Conservation (phyloP, 2,329 filamentous ascomycete species). For the Aspergillus arachidicola region DNA sequence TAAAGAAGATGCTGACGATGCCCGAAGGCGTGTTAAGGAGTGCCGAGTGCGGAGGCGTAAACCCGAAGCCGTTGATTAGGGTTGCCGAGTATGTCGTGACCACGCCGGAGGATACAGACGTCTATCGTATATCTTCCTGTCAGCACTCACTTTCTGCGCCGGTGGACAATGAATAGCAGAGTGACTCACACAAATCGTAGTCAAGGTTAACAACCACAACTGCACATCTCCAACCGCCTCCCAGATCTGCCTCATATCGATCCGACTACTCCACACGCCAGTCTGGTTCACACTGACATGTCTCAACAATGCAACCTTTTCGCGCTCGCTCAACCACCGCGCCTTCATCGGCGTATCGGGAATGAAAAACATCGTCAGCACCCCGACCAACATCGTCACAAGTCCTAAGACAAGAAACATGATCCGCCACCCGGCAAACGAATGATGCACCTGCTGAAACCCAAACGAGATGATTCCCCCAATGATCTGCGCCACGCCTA, state of each 20-base stretch:
- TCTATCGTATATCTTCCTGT: not conserved
- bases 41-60: constrained; percentile 45
- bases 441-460: constrained; percentile 49
- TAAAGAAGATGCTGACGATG: constrained; percentile 44
- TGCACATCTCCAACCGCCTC: constrained; percentile 52
- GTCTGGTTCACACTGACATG: constrained; percentile 53
- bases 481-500: constrained; percentile 57
- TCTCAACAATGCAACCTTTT: constrained; percentile 43
- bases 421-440: constrained; percentile 52
- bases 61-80: constrained; percentile 46
- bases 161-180: not conserved
- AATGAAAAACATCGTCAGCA: constrained; percentile 42
- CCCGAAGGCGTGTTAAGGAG: constrained; percentile 50
- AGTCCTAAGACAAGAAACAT: constrained; percentile 52
- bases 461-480: constrained; percentile 58
- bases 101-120: constrained; percentile 42
- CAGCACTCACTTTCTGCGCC: not conserved
- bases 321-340: constrained; percentile 36
- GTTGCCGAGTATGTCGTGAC: constrained; percentile 50
- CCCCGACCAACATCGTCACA: constrained; percentile 43
- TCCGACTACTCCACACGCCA: constrained; percentile 54
- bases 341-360: constrained; percentile 47
- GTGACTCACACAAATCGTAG: constrained; percentile 10
- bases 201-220: constrained; percentile 47
- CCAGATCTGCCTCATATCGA: constrained; percentile 51